Evolutionary conservation across 208 protist species (phyloP).

Genomic region (Leishmania lainsoni): DNA sequence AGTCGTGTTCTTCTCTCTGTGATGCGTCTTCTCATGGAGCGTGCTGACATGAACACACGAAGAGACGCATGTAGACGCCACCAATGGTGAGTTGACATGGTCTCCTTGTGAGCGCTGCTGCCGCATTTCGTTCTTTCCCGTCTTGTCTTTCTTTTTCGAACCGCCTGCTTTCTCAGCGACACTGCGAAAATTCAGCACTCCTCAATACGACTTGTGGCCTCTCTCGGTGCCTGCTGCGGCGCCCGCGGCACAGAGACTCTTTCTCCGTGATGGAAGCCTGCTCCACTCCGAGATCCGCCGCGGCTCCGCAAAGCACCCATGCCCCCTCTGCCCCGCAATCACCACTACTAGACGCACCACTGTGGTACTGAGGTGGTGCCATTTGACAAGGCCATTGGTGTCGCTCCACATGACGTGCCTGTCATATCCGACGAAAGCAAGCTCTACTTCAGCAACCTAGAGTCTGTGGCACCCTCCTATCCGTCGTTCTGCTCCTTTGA

Average conservation of each 20-base stretch:
- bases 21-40: neutral
- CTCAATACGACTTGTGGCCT: conserved; percentile 13
- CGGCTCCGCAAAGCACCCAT: conserved; percentile 22
- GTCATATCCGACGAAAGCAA: conserved; percentile 77
- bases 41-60: neutral
- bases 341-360: conserved; percentile 43
- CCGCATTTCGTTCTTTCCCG: neutral
- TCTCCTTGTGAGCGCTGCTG: neutral
- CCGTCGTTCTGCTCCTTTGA: conserved; percentile 48
- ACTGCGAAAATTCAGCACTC: conserved; percentile 16
- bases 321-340: conserved; percentile 27
- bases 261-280: conserved; percentile 18
- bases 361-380: conserved; percentile 50
- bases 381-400: conserved; percentile 63
- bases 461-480: conserved; percentile 39
- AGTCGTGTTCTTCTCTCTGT: neutral
- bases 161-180: neutral
- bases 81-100: neutral
- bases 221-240: conserved; percentile 9
- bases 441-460: conserved; percentile 52
- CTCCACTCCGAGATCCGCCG: conserved; percentile 29
- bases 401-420: conserved; percentile 65
- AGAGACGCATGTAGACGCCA: neutral
- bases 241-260: conserved; percentile 10
- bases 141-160: conserved; percentile 3